These are phyloP conservation scores for Aspergillus niger DNA, from an alignment of 2,329 filamentous ascomycete species.

Conservation along the genomic window DNA sequence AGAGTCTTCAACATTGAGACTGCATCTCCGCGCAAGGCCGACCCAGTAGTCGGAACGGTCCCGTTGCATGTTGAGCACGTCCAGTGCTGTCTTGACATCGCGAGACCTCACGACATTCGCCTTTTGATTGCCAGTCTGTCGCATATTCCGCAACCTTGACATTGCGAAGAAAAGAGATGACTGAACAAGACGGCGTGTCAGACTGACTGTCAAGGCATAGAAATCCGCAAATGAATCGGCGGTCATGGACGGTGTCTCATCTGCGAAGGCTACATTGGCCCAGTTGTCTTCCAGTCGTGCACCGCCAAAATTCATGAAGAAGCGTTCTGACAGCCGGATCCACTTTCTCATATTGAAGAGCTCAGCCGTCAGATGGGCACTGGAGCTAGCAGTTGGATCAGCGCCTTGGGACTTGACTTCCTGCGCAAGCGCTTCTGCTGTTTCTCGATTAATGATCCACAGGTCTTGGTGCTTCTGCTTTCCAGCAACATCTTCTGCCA, in stretches of 20 bases:
- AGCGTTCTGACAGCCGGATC: slow-evolving; percentile 62
- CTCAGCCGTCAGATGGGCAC: slow-evolving; percentile 52
- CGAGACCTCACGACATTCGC: slow-evolving; percentile 43
- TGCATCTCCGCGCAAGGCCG: slow-evolving; percentile 53
- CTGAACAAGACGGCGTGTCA: slow-evolving; percentile 71
- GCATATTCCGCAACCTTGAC: slow-evolving; percentile 63
- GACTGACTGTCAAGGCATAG: slow-evolving; percentile 64
- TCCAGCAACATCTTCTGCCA: slow-evolving; percentile 63
- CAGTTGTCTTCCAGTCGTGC: slow-evolving; percentile 66
- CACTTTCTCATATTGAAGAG: slow-evolving; percentile 64
- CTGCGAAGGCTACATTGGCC: slow-evolving; percentile 57
- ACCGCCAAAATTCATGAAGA: slow-evolving; percentile 74
- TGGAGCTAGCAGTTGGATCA: slow-evolving; percentile 12
- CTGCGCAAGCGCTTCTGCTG: slow-evolving; percentile 35
- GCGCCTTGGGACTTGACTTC: slow-evolving; percentile 32
- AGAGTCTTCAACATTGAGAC: slow-evolving; percentile 52
- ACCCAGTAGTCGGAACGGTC: slow-evolving; percentile 55
- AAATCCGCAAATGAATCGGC: slow-evolving; percentile 77
- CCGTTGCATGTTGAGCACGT: slow-evolving; percentile 54
- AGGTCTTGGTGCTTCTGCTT: slow-evolving; percentile 60
- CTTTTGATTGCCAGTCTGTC: slow-evolving; percentile 32
- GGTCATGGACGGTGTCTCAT: slow-evolving; percentile 67
- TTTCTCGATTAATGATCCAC: slow-evolving; percentile 63
- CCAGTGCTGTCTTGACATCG: slow-evolving; percentile 59
- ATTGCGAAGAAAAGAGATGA: slow-evolving; percentile 70